Conservation (phyloP, 768 basidiomycete species). For the Lentinula sp. region DNA sequence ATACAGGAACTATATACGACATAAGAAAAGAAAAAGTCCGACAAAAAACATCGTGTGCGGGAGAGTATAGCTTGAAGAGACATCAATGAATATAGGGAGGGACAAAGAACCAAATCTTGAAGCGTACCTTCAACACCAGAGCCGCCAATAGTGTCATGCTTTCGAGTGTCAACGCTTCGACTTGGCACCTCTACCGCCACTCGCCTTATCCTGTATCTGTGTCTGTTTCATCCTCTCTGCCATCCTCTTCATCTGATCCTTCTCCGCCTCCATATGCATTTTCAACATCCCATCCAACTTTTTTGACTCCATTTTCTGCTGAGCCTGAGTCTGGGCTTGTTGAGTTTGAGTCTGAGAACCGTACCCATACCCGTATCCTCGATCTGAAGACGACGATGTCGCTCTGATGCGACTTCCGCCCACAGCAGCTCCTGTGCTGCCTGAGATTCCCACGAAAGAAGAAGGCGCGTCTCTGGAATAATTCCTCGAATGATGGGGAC, state of each 20-base stretch:
- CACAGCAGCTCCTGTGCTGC: not conserved
- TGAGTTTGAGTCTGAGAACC: not conserved
- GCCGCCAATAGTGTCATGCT: not conserved
- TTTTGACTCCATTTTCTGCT: constrained; percentile 38
- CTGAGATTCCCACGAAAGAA: not conserved
- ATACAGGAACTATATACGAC: not conserved
- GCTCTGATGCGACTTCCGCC: not conserved
- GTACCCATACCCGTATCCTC: constrained; percentile 7
- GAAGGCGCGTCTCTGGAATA: not conserved
- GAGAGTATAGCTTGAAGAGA: not conserved
- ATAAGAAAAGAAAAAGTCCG: not conserved
- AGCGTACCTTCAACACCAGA: not conserved
- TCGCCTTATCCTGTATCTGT: not conserved
- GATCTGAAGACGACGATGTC: not conserved
- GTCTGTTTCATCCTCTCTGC: constrained; percentile 24
- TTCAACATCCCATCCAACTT: constrained; percentile 76
- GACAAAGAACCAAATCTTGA: not conserved
- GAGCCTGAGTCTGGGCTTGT: constrained; percentile 1
- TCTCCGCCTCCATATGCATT: constrained; percentile 80
- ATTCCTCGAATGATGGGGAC: not conserved
- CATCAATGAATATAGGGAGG: not conserved
- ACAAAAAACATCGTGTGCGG: not conserved
- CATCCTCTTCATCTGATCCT: constrained; percentile 73
- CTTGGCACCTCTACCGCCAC: not conserved
- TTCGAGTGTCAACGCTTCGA: not conserved